Conservation (phyloP, 2,329 filamentous ascomycete genomes). For the Colletotrichum chrysophilum region DNA sequence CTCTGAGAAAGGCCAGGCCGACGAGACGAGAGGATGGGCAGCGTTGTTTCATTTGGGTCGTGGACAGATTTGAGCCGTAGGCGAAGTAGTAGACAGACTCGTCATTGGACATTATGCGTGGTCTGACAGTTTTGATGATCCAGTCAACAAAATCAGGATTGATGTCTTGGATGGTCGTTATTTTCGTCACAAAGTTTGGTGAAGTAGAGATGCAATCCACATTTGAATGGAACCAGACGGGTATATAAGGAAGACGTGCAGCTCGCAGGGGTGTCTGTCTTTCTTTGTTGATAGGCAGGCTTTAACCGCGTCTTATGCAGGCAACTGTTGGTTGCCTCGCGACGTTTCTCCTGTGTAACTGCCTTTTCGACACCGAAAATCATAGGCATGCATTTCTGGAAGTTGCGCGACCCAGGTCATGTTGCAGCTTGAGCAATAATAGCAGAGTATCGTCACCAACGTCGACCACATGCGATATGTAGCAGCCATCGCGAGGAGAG, state of each 20-base stretch:
- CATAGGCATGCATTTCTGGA: neutral
- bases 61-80: conserved; percentile 74
- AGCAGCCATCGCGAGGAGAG: neutral
- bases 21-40: conserved; percentile 63
- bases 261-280: neutral
- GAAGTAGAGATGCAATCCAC: neutral
- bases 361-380: neutral
- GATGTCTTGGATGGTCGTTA: neutral
- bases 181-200: neutral
- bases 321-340: neutral
- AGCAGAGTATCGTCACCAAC: neutral
- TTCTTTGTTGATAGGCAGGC: neutral
- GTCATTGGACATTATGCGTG: neutral
- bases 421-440: neutral
- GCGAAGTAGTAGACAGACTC: conserved; percentile 63
- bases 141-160: neutral
- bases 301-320: neutral
- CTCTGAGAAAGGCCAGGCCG: conserved; percentile 60
- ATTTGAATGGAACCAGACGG: neutral
- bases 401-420: neutral
- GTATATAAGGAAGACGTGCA: neutral
- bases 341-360: neutral
- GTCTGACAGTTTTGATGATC: neutral
- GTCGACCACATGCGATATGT: neutral
- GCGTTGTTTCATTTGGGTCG: conserved; percentile 66